Conservation (phyloP, 768 basidiomycete species). For the Coprinopsis strossmayeri region DNA sequence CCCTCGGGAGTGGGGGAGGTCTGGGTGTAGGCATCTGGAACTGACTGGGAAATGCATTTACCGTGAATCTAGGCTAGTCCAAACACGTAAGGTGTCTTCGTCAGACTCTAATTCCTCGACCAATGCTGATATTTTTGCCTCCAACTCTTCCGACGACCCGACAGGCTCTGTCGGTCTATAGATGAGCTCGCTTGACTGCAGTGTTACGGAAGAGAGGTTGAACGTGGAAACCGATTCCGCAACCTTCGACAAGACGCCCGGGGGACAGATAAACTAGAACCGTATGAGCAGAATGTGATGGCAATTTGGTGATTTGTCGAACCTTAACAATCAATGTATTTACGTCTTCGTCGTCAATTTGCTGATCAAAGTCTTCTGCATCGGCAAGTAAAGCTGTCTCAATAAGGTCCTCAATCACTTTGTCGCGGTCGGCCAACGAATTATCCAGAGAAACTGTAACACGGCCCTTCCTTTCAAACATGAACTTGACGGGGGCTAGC, state of each 20-base stretch:
- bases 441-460: conserved; percentile 35
- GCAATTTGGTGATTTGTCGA: conserved; percentile 1
- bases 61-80: conserved; percentile 39
- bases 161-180: conserved; percentile 45
- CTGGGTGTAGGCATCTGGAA: background rate
- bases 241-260: conserved; percentile 10
- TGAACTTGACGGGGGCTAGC: conserved; percentile 56
- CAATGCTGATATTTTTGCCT: conserved; percentile 34
- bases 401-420: conserved; percentile 26
- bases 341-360: conserved; percentile 22
- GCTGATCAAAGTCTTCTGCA: conserved; percentile 39
- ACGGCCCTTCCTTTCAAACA: conserved; percentile 53
- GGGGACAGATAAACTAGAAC: conserved; percentile 12
- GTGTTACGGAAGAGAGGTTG: conserved; percentile 14
- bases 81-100: conserved; percentile 54
- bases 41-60: background rate
- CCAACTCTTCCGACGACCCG: conserved; percentile 31
- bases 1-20: background rate
- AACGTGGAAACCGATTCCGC: conserved; percentile 12
- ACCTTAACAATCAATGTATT: conserved; percentile 18
- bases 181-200: conserved; percentile 44
- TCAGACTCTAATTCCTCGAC: conserved; percentile 48
- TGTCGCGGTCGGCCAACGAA: conserved; percentile 1
- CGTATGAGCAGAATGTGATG: conserved; percentile 7
- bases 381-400: conserved; percentile 33